These are phyloP conservation scores for Populus tremula DNA, from an alignment of 345 rosid species.

Conservation along the genomic window DNA sequence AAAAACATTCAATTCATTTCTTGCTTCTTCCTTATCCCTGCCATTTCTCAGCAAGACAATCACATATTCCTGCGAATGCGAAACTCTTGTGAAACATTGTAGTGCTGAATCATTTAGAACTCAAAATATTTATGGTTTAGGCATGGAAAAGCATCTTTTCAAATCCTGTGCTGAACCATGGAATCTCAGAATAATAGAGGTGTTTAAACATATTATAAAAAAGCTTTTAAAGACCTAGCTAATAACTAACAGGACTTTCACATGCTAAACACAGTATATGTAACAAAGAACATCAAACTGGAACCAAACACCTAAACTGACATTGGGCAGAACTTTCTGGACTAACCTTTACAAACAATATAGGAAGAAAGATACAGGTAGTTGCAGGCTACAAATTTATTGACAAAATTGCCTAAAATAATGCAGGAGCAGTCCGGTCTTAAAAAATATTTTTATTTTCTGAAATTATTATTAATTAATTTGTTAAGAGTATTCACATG, in stretches of 20 bases:
- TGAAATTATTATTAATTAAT: background rate
- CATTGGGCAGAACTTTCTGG: background rate
- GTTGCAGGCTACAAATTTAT: background rate
- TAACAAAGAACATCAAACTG: background rate
- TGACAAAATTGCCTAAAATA: background rate
- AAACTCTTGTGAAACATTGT: slow-evolving; percentile 7
- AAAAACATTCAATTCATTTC: slow-evolving; percentile 81
- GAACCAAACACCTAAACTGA: background rate
- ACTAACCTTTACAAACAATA: background rate
- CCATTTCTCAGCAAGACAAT: slow-evolving; percentile 87
- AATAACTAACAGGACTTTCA: background rate
- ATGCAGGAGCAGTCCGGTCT: background rate
- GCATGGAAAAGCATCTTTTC: background rate
- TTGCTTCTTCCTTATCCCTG: slow-evolving; percentile 78
- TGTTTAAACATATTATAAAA: background rate
- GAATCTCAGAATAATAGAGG: background rate
- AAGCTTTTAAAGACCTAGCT: background rate
- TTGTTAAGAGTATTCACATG: background rate
- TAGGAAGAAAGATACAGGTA: background rate
- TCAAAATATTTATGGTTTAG: background rate
- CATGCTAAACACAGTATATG: background rate
- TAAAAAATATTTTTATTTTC: background rate
- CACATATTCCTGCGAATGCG: slow-evolving; percentile 73
- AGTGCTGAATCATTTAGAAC: background rate
- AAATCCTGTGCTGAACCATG: background rate